Percentiles rank a stretch among this genome's conserved stretches.
Conservation (phyloP, 2,329 filamentous ascomycete genomes). For the Xylariaceae sp. region DNA sequence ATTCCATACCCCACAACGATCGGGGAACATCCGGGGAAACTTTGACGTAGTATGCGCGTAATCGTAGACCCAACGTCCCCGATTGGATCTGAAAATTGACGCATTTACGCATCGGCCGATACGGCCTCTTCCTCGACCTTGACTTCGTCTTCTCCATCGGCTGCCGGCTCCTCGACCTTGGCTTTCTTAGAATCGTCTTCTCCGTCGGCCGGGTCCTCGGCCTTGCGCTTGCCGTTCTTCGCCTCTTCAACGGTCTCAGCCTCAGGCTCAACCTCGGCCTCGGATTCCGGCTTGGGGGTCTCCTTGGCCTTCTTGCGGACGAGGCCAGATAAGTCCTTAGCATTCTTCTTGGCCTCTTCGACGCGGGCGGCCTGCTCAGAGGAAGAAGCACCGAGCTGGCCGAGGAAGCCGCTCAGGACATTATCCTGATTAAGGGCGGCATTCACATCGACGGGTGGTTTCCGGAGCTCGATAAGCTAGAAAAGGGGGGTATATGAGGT, state of each 20-base stretch:
- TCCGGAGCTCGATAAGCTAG: slow-evolving; percentile 63
- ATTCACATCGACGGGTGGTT: slow-evolving; percentile 54
- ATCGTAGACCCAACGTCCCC: not conserved
- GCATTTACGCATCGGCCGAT: not conserved
- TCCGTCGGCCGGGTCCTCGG: slow-evolving; percentile 22
- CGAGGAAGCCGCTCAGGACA: slow-evolving; percentile 55
- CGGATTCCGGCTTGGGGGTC: slow-evolving; percentile 40
- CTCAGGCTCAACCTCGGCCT: slow-evolving; percentile 35
- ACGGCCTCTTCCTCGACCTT: slow-evolving; percentile 7
- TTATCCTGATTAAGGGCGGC: slow-evolving; percentile 49
- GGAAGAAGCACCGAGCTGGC: slow-evolving; percentile 57
- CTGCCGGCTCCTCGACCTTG: slow-evolving; percentile 5
- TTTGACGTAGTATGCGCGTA: not conserved
- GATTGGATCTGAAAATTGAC: not conserved
- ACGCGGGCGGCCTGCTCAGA: slow-evolving; percentile 58
- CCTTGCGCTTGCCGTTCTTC: slow-evolving; percentile 29
- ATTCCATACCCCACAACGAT: not conserved
- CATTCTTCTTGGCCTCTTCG: slow-evolving; percentile 66
- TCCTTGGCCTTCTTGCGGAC: slow-evolving; percentile 57
- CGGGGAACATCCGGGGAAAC: not conserved
- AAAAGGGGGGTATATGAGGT: slow-evolving; percentile 6
- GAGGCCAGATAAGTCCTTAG: slow-evolving; percentile 68
- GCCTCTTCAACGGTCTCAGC: not conserved
- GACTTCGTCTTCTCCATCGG: slow-evolving; percentile 6
- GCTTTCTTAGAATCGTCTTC: slow-evolving; percentile 12